phyloP scores from a whole-genome alignment of 2,329 filamentous ascomycete genomes.

The Pseudogymnoascus sp. region DNA sequence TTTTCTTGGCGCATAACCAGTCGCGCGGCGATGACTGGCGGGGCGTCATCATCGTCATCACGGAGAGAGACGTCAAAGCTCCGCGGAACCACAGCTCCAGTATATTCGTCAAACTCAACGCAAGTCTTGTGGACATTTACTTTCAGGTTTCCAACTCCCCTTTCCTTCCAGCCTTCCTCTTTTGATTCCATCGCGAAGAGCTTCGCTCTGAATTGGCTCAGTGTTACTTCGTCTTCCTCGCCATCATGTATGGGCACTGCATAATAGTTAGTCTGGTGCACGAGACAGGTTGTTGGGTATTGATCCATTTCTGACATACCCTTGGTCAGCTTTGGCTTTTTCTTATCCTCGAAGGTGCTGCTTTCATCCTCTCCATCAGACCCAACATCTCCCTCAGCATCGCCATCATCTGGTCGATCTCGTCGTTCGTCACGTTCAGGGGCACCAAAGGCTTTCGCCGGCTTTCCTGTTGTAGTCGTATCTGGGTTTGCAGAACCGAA shows the following conservation, averaged over 20 bases:
- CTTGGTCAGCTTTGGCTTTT: constrained; percentile 61
- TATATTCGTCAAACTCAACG: constrained; percentile 47
- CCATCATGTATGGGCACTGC: constrained; percentile 72
- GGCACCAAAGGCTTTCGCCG: constrained; percentile 69
- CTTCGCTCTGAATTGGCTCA: constrained; percentile 72
- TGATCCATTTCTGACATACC: constrained; percentile 45
- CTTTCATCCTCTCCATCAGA: constrained; percentile 42
- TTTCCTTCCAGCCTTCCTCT: constrained; percentile 74
- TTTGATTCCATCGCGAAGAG: constrained; percentile 69
- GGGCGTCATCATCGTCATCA: constrained; percentile 33
- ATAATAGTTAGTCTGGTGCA: not conserved
- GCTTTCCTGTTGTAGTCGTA: constrained; percentile 43
- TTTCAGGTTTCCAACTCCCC: constrained; percentile 76
- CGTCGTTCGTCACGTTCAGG: constrained; percentile 61
- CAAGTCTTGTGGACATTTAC: constrained; percentile 64
- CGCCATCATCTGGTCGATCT: no score
- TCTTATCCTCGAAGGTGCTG: constrained; percentile 52
- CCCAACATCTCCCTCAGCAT: constrained; percentile 36
- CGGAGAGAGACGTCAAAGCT: constrained; percentile 52
- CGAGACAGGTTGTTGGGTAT: constrained; percentile 19
- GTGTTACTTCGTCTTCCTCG: constrained; percentile 72
- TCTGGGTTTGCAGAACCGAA: constrained; percentile 32
- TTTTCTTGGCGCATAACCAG: constrained; percentile 90
- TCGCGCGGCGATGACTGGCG: constrained; percentile 36
- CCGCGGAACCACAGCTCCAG: constrained; percentile 42